phyloP scores from a whole-genome alignment of 495 filamentous ascomycete genomes.

The Astrocystis sublimbata region DNA sequence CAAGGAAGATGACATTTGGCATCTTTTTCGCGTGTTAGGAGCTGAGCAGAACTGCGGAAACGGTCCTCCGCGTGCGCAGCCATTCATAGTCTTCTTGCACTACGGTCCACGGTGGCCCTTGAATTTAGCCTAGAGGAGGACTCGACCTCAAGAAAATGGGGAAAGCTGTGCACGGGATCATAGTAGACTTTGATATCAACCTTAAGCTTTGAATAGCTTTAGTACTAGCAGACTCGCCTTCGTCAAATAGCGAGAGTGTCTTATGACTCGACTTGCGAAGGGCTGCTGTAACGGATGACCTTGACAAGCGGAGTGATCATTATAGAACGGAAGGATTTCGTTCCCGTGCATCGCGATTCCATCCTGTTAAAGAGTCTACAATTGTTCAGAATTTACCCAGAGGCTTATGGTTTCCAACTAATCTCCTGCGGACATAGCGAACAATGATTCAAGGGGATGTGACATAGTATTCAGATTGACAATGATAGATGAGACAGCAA shows the following conservation, averaged over 20 bases:
- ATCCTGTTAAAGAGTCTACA: not conserved
- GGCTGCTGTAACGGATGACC: not conserved
- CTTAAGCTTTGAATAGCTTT: not conserved
- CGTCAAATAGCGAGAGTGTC: too few relatives aligned
- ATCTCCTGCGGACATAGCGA: not conserved
- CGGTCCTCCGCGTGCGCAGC: conserved; percentile 24
- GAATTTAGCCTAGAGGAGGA: conserved; percentile 31
- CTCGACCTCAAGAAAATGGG: too few relatives aligned
- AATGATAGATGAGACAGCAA: not conserved
- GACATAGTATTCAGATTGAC: not conserved
- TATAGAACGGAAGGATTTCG: not conserved
- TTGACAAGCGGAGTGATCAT: not conserved
- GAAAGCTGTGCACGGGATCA: not conserved
- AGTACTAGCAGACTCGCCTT: not conserved
- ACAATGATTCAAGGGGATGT: not conserved
- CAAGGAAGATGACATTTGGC: conserved; percentile 5
- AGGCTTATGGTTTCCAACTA: too few relatives aligned
- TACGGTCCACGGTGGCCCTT: not conserved
- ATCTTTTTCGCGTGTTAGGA: not conserved
- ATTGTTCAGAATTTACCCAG: not conserved
- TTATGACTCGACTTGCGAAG: not conserved
- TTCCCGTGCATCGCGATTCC: not conserved
- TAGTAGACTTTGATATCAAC: not conserved
- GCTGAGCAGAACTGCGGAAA: conserved; percentile 20
- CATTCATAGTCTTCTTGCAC: conserved; percentile 23